Evolutionary conservation across 805 yeast genomes (phyloP).

Genomic region (Saccharomycopsis sp.): DNA sequence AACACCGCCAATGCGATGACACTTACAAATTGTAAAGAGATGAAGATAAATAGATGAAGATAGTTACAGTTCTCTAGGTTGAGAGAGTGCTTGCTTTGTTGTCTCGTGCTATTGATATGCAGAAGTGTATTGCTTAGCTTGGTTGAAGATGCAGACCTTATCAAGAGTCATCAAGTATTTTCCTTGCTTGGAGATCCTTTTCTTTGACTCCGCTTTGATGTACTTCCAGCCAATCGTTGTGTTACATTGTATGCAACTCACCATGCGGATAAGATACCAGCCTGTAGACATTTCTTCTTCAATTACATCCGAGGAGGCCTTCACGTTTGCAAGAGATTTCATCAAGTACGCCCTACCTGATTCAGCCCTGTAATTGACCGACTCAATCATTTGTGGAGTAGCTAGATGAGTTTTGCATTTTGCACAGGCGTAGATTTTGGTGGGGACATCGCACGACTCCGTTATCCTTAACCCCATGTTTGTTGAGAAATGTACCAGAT

Average conservation of each 20-base stretch:
- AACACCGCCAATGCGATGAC: too few species aligned
- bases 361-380: slow-evolving; percentile 44
- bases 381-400: slow-evolving; percentile 28
- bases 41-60: too few species aligned
- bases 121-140: too few species aligned
- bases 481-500: too few species aligned
- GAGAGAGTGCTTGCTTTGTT: too few species aligned
- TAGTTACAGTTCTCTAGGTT: too few species aligned
- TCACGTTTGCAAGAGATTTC: slow-evolving; percentile 29
- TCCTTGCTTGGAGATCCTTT: slow-evolving; percentile 54
- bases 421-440: slow-evolving; percentile 34
- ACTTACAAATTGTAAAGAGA: too few species aligned
- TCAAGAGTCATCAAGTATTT: slow-evolving; percentile 40
- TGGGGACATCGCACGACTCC: too few species aligned
- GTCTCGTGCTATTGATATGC: too few species aligned
- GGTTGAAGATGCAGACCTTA: too few species aligned
- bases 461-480: too few species aligned
- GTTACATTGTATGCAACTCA: slow-evolving; percentile 47
- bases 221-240: slow-evolving; percentile 57
- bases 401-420: slow-evolving; percentile 36
- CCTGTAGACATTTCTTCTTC: slow-evolving; percentile 53
- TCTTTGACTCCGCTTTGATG: slow-evolving; percentile 35
- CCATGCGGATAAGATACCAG: slow-evolving; percentile 45
- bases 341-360: slow-evolving; percentile 53
- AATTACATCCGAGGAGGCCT: slow-evolving; percentile 28